Percentiles rank a stretch among this genome's conserved stretches.
phyloP scores from a whole-genome alignment of 148 eudicot species.

The Pharnaceum exiguum region DNA sequence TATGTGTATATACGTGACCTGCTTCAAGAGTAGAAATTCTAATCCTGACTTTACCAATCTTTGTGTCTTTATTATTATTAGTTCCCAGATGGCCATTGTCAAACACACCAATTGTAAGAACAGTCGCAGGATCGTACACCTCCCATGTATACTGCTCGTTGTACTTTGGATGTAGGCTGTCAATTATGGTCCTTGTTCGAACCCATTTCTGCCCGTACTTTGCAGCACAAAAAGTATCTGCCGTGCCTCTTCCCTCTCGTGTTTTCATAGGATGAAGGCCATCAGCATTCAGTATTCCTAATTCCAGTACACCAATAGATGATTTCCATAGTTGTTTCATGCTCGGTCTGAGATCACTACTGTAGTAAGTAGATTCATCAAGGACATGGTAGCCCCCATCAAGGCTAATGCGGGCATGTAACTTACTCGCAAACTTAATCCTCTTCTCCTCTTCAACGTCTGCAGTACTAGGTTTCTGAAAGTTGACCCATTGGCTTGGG shows the following conservation, averaged over 20 bases:
- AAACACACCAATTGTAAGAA: constrained; percentile 74
- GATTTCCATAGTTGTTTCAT: constrained; percentile 81
- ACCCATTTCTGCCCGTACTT: constrained; percentile 88
- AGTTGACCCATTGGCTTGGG: constrained; percentile 55
- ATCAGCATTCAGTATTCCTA: constrained; percentile 63
- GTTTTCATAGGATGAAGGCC: constrained; percentile 72
- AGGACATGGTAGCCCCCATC: constrained; percentile 95
- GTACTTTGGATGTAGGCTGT: constrained; percentile 66
- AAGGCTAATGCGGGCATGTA: constrained; percentile 70
- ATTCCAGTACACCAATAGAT: constrained; percentile 66
- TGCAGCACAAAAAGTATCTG: constrained; percentile 87
- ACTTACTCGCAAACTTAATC: constrained; percentile 60
- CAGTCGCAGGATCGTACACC: constrained; percentile 80
- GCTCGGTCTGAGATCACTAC: constrained; percentile 84
- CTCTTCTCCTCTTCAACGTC: constrained; percentile 40
- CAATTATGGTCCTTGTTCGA: constrained; percentile 69
- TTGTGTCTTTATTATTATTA: constrained; percentile 40
- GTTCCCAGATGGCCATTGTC: constrained; percentile 53
- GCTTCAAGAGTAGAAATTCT: constrained; percentile 83
- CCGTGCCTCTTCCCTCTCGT: constrained; percentile 60
- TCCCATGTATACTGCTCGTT: constrained; percentile 97
- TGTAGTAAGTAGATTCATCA: constrained; percentile 80
- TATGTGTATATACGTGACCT: constrained; percentile 78
- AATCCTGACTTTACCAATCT: constrained; percentile 67
- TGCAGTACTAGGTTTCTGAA: constrained; percentile 38